Base-by-base conservation (phyloP, 352 stramenopile species). In the Pythium diclinum region DNA sequence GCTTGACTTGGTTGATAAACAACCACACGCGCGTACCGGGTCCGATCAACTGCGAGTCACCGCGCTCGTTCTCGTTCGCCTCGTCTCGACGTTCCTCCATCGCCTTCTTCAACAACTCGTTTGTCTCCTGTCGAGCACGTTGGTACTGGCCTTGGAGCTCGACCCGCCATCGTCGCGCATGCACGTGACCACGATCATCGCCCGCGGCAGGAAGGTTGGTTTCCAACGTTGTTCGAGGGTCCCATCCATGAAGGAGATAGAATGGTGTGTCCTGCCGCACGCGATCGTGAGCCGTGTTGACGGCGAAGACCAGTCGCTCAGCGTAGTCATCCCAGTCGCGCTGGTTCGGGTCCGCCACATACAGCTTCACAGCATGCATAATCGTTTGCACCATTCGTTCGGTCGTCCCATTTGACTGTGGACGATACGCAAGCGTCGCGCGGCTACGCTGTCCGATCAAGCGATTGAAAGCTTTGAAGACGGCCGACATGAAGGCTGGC, bases 291-390 rank as follows among this genome's bases (percentile, higher is more conserved):
- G 68, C 6, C 5, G 63, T 67, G 44, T 75, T 75, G 6, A 71
- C 11, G 0, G 63, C 68, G 11, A 71, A 67, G 14, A 46, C 40
- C 14, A 73, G 32, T 0, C 61, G 33, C 21, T 71, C 65, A 1
- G 70, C 70, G 28, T 76, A 76, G 19, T 73, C 61, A 46, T 73
- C 65, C 59, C 70, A 76, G n/a, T 76, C 65, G 0, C 51, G 17
- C 23, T 70, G 65, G 6, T 62, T 47, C 14, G 53, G 25, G 28
- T 73, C 68, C 14, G 42, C 7, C 16, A 74, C 53, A 49, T 76
- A 73, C 48, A 73, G 63, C 17, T 68, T 61, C n/a, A 69, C 14
- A 0, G 62, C 34, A 14, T 61, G 14, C 1, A 54, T 68, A 14
- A 72, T 17, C 1, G 64, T 69, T 36, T 76, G 70, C 9, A 70